These are phyloP conservation scores for Glomus cerebriforme DNA, from an alignment of 192 early-diverging fungal species.

Conservation along the genomic window DNA sequence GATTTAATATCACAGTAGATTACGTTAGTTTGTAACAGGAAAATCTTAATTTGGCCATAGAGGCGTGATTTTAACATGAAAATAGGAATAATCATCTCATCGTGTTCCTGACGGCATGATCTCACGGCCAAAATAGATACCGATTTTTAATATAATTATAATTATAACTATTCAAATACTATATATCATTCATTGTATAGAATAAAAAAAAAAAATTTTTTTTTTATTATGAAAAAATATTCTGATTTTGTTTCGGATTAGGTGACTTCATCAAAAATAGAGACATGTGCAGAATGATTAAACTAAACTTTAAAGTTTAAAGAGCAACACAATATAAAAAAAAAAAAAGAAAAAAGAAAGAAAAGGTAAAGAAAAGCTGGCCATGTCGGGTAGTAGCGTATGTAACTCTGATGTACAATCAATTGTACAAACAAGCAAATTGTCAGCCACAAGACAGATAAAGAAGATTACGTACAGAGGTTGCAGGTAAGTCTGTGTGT, in stretches of 20 bases:
- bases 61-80: background rate
- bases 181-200: too few relatives aligned
- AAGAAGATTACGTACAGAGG: slow-evolving; percentile 8
- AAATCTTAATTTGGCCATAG: slow-evolving; percentile 5
- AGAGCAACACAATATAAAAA: background rate
- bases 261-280: slow-evolving; percentile 6
- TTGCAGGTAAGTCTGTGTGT: background rate
- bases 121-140: background rate
- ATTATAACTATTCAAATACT: too few relatives aligned
- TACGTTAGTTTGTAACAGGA: background rate
- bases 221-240: background rate
- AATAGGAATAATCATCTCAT: background rate
- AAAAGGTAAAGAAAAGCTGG: background rate
- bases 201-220: background rate
- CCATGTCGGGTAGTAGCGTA: background rate
- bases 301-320: slow-evolving; percentile 7
- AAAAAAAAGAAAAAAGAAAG: background rate
- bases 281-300: background rate
- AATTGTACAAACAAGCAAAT: slow-evolving; percentile 8
- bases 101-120: background rate
- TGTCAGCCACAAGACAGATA: slow-evolving; percentile 15
- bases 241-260: background rate
- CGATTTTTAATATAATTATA: too few relatives aligned
- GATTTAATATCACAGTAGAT: background rate
- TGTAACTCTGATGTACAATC: background rate